Percentiles rank a stretch among this genome's conserved stretches.
These are phyloP conservation scores for Umbellularia californica DNA, from an alignment of 164 flowering plant genomes.

Conservation along the genomic window DNA sequence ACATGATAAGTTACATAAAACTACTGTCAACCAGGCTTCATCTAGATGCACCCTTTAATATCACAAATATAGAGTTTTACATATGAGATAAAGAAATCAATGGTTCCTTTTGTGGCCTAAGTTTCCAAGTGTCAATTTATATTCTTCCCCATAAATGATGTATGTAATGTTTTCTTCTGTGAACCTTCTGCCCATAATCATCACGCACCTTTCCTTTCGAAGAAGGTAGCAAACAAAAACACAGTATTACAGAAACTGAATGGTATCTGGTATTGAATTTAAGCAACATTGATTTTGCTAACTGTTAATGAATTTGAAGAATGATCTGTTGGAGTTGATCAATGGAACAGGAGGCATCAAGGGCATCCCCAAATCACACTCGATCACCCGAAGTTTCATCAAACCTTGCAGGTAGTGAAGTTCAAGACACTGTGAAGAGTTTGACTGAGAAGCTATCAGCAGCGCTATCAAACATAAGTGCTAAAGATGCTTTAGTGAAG, in stretches of 20 bases:
- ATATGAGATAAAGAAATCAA: no score
- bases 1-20: no score
- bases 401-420: conserved; percentile 41
- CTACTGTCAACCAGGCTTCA: no score
- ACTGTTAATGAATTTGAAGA: neutral
- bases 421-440: conserved; percentile 36
- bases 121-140: neutral
- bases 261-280: neutral
- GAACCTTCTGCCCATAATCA: neutral
- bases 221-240: neutral
- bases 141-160: neutral
- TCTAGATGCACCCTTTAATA: no score
- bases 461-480: conserved; percentile 68
- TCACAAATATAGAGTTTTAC: no score
- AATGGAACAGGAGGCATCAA: conserved; percentile 25
- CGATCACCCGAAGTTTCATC: conserved; percentile 82
- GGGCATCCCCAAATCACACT: conserved; percentile 45
- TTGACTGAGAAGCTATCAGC: conserved; percentile 70
- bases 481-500: conserved; percentile 60
- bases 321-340: neutral
- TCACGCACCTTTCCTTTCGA: neutral
- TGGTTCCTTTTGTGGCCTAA: no score
- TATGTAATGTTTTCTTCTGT: no score
- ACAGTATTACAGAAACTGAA: neutral
- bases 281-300: neutral